Conservation (phyloP, 768 basidiomycete species). For the Auricularia cornea region DNA sequence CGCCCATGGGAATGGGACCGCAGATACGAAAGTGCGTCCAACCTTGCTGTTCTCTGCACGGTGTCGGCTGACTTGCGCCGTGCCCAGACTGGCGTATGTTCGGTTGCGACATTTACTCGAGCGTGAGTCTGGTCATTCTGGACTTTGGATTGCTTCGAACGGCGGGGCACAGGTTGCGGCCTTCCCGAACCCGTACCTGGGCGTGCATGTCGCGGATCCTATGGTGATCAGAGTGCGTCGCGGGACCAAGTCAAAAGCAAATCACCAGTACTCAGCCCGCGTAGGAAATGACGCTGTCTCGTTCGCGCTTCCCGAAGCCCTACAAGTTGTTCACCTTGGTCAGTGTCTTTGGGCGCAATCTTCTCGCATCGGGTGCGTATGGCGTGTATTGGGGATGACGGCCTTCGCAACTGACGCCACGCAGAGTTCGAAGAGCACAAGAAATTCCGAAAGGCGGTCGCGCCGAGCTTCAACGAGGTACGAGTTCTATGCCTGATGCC, state of each 20-base stretch:
- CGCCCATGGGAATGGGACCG: background rate
- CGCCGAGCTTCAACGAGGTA: background rate
- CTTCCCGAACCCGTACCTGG: too few relatives aligned
- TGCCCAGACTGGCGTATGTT: background rate
- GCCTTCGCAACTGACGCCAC: too few relatives aligned
- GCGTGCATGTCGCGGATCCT: too few relatives aligned
- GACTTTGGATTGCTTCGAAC: too few relatives aligned
- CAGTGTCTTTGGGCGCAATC: background rate
- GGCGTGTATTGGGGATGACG: too few relatives aligned
- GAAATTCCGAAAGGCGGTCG: background rate
- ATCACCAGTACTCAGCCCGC: background rate
- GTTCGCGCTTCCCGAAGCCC: background rate
- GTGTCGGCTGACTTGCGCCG: background rate
- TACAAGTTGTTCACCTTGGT: background rate
- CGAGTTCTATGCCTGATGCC: background rate
- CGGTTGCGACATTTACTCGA: background rate
- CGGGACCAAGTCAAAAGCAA: too few relatives aligned
- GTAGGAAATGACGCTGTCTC: background rate
- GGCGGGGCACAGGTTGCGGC: too few relatives aligned
- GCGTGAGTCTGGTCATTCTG: too few relatives aligned
- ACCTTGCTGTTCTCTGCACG: background rate
- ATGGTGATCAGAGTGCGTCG: too few relatives aligned
- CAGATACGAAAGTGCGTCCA: background rate
- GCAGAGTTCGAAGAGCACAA: background rate
- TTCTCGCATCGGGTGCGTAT: background rate